Evolutionary conservation across 148 eudicot genomes (phyloP), one percentile per base, ranked within the genome.

Genomic region (Vaccinium darrowii): DNA sequence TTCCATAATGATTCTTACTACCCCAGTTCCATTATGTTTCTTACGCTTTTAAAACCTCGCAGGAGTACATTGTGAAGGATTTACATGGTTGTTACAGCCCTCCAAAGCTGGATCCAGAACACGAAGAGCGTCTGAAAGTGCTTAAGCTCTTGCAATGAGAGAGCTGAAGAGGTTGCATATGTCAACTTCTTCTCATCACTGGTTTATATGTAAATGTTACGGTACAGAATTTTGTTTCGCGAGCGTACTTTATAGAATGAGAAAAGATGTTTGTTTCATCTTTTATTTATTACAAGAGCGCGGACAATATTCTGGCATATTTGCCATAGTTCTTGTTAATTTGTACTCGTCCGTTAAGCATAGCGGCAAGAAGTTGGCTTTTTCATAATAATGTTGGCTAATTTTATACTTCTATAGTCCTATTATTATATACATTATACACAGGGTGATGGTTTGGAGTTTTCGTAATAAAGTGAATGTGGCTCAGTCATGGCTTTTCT

Each of bases 11-110:
- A 50, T 43, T 76, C 57, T 30, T 30, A 30, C 30, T 30, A 30
- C 30, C 1, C 30, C 30, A 30, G 8, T 18, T 10, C 78, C 47
- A 18, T 19, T 73, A 3, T 73, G 4, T 23, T 21, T 10, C 7
- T 67, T 85, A 13, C 33, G 5, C 57, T 33, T 62, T 78, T 15
- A 13, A 58, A 78, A 65, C 84, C 19, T 80, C 81, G 56, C 91
- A 93, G 98, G 98, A 94, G 86, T 95, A 94, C 85, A 82, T 94
- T 81, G 98, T 95, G 49, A 92, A 92, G 92, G 98, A 94, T 87
- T 89, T 95, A 43, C 90, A 90, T 62, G 98, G 97, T 62, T 84
- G 88, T 74, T 95, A 95, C 81, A 84, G 92, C 69, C 94, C 95
- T 57, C 94, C 97, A 39, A 93, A 93, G 85, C 89, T 94, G 87